A percentile compares a stretch with the other conserved stretches of the same genome.
phyloP scores from a whole-genome alignment of 495 filamentous ascomycete genomes.

The Bombardia bombarda region DNA sequence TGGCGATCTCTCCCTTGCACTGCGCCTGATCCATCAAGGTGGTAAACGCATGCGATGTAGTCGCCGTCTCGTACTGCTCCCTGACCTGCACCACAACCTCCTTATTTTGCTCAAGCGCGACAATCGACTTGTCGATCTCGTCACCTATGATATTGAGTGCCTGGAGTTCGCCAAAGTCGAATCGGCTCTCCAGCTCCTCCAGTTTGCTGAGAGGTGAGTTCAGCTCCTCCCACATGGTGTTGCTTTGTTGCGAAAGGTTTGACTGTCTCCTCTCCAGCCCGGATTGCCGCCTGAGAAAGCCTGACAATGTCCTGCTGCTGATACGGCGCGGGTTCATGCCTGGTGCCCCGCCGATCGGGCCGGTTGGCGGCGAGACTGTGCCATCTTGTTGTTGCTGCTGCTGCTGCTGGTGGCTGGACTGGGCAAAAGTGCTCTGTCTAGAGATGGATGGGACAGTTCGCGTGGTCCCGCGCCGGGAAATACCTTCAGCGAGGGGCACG shows the following conservation, averaged over 20 bases:
- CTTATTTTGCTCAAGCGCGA: conserved; percentile 29
- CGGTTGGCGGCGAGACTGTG: not conserved
- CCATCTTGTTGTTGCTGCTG: not conserved
- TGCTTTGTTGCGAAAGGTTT: not conserved
- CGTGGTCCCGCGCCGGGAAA: conserved; percentile 7
- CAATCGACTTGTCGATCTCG: conserved; percentile 26
- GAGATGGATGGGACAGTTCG: not conserved
- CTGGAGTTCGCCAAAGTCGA: conserved; percentile 32
- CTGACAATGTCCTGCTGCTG: conserved; percentile 1
- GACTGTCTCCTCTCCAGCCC: not conserved
- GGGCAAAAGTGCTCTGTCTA: conserved; percentile 1
- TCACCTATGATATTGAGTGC: conserved; percentile 30
- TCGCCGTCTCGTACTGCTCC: conserved; percentile 11
- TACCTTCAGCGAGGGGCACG: conserved; percentile 5
- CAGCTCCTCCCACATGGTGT: conserved; percentile 1
- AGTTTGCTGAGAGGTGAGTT: conserved; percentile 4
- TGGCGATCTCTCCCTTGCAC: not conserved
- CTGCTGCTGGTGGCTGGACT: not conserved
- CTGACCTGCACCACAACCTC: conserved; percentile 28
- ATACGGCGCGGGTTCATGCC: not conserved
- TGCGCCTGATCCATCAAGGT: conserved; percentile 3
- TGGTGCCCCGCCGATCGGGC: not conserved
- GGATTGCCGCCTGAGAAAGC: conserved; percentile 1
- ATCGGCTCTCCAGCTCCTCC: conserved; percentile 13
- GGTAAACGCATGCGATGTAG: conserved; percentile 1